phyloP scores from a whole-genome alignment of 305 asterid genomes.

The Plantago lanceolata region DNA sequence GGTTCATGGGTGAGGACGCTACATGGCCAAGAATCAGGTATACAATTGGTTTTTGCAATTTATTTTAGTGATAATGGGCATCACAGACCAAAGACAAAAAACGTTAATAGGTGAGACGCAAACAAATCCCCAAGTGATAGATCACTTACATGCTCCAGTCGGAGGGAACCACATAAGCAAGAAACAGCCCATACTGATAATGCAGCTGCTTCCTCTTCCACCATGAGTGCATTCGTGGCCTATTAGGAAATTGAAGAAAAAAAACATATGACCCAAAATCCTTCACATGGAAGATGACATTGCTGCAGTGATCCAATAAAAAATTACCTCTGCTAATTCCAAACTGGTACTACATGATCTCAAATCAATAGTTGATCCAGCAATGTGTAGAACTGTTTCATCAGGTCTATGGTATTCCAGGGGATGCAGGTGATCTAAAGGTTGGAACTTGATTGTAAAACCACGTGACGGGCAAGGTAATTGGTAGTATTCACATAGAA shows the following conservation, averaged over 20 bases:
- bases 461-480: constrained; percentile 70
- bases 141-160: constrained; percentile 80
- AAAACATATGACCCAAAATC: constrained; percentile 6
- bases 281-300: neutral
- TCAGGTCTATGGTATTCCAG: constrained; percentile 78
- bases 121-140: constrained; percentile 6
- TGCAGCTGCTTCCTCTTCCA: constrained; percentile 96
- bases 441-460: constrained; percentile 74
- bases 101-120: constrained; percentile 4
- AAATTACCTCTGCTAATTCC: constrained; percentile 76
- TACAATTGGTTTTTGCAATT: no score
- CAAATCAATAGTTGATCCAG: constrained; percentile 82
- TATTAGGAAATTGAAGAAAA: constrained; percentile 33
- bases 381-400: constrained; percentile 60
- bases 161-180: constrained; percentile 89
- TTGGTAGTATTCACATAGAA: constrained; percentile 75
- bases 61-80: no score
- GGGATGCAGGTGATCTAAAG: constrained; percentile 92
- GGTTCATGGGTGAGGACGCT: constrained; percentile 16
- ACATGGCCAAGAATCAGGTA: constrained; percentile 7
- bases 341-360: constrained; percentile 79
- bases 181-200: constrained; percentile 95
- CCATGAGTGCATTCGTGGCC: constrained; percentile 87
- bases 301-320: constrained; percentile 5
- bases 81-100: neutral